Evolutionary conservation across 768 basidiomycete species (phyloP), one percentile per base, ranked within the genome.

Genomic region (Gymnopilus junonius): DNA sequence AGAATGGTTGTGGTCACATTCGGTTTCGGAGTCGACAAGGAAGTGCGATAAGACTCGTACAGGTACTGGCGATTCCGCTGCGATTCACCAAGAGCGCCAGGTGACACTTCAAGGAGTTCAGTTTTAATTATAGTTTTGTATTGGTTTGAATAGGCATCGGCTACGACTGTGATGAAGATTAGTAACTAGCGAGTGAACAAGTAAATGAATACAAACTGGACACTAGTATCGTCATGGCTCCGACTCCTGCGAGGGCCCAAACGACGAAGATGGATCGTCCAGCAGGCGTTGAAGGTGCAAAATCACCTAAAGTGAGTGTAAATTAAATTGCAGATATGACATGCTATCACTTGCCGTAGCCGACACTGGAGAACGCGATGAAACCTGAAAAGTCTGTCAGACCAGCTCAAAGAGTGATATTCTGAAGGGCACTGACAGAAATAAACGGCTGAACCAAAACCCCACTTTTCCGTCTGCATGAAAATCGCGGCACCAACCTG

Each of bases 241-340:
- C 90, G 14, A 93, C 88, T 15, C 91, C 93, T 7, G 92, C 74
- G 35, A 94, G 73, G 0, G 92, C 89, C 92, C 92, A 93, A 2
- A 86, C 84, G 40, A 93, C 82, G 71, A 94, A 94, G 34, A 94
- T 81, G 14, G 89, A 85, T 23, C 91, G 85, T 11, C 92, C 93
- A 3, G 89, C 85, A 11, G 88, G 85, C 0, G 89, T 87, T 54
- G 72, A 70, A 0, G 91, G 92, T 0, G 83, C 65, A 14, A 81
- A 76, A 68, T 93, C 92, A n/a, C 89, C 83, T 84, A 46, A 57
- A 59, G 50, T 40, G 23, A 42, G 46, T 1, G 21, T 25, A 43
- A 42, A 37, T 53, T 20, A 46, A 8, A 10, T 8, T 39, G 20
- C 45, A 35, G 40, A 35, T 39, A 48, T 42, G 6, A 39, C 23